Conservation (phyloP, 2,329 filamentous ascomycete genomes). For the Aureobasidium sp. region DNA sequence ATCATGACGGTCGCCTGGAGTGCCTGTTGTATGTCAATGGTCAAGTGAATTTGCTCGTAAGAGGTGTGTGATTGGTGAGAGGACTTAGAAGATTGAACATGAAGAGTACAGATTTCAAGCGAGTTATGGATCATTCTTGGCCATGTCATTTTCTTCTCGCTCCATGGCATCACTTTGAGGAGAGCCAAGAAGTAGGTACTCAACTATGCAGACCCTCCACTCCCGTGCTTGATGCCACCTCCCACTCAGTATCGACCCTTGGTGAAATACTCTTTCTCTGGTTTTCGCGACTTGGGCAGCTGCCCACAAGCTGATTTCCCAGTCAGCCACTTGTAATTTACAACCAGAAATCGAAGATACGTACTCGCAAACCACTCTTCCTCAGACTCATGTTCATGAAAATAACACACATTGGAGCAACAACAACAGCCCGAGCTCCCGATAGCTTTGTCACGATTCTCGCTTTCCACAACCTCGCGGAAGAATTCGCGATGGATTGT, state of each 20-base stretch:
- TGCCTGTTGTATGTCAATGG: no score
- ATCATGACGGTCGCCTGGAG: background rate
- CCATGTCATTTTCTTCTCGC: background rate
- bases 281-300: background rate
- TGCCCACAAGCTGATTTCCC: background rate
- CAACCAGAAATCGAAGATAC: no score
- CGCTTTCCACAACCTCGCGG: background rate
- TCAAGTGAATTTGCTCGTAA: no score
- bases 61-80: no score
- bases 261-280: background rate
- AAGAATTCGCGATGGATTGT: background rate
- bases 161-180: background rate
- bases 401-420: constrained; percentile 1
- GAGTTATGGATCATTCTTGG: background rate
- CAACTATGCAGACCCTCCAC: background rate
- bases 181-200: background rate
- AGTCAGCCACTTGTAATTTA: background rate
- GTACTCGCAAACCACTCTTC: constrained; percentile 10
- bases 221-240: background rate
- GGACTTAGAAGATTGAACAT: no score
- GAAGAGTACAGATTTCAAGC: background rate
- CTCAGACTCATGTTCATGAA: constrained; percentile 3
- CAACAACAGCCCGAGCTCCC: background rate
- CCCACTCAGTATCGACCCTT: background rate
- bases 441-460: background rate